Evolutionary conservation across 345 rosid species (phyloP).

Genomic region (Clausena lansium): DNA sequence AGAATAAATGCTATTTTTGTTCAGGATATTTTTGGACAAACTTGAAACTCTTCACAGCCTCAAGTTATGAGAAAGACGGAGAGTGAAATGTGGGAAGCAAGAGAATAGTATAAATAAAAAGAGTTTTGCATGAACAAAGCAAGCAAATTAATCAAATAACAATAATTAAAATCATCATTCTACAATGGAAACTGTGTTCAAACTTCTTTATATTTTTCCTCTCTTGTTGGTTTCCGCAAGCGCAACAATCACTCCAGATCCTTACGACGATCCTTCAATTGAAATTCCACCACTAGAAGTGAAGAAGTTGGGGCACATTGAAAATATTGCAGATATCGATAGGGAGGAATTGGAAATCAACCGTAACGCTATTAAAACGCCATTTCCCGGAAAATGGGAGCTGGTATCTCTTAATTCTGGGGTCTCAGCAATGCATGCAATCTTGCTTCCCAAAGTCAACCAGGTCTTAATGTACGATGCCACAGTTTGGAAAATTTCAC

Average conservation of each 20-base stretch:
- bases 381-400: conserved; percentile 60
- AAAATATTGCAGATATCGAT: too few relatives aligned
- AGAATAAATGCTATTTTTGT: not conserved
- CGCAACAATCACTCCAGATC: not conserved
- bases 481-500: conserved; percentile 63
- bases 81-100: conserved; percentile 7
- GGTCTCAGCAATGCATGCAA: conserved; percentile 81
- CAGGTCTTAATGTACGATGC: conserved; percentile 74
- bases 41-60: not conserved
- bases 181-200: not conserved
- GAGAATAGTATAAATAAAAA: not conserved
- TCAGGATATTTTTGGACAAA: not conserved
- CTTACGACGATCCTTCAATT: not conserved
- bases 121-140: not conserved
- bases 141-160: too few relatives aligned
- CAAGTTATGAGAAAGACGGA: not conserved
- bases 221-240: conserved; percentile 20
- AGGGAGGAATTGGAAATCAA: not conserved
- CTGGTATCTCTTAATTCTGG: conserved; percentile 56
- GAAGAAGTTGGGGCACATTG: not conserved
- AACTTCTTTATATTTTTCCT: conserved; percentile 12
- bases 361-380: not conserved
- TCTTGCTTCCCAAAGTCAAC: conserved; percentile 57
- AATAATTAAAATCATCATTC: not conserved
- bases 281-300: not conserved